A percentile compares a stretch with the other conserved stretches of the same genome.
Evolutionary conservation across 1,284 basidiomycete genomes (phyloP).

Genomic region (Serendipita sp.): DNA sequence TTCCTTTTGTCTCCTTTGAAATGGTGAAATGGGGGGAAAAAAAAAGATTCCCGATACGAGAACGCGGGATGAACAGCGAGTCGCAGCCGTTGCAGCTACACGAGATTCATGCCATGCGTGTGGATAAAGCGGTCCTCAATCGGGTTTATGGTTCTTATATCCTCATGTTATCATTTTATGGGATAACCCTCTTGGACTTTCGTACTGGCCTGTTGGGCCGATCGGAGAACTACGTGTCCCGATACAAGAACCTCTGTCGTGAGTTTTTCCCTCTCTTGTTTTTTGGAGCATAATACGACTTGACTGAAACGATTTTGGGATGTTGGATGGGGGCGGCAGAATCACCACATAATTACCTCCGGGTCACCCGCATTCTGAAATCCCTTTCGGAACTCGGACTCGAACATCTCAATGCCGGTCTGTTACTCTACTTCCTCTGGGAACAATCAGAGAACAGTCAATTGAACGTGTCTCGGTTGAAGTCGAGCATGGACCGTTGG

Average conservation of each 20-base stretch:
- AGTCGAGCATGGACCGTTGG: constrained; percentile 58
- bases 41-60: constrained; percentile 45
- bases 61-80: constrained; percentile 52
- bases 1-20: not conserved
- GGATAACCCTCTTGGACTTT: constrained; percentile 42
- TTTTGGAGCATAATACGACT: not conserved
- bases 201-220: constrained; percentile 45
- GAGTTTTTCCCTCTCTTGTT: constrained; percentile 22
- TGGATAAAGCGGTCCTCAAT: constrained; percentile 31
- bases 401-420: constrained; percentile 47
- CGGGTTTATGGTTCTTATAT: constrained; percentile 47
- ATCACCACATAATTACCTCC: constrained; percentile 58
- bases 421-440: constrained; percentile 51
- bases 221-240: constrained; percentile 29
- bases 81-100: constrained; percentile 52
- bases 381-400: constrained; percentile 54
- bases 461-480: constrained; percentile 34
- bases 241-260: constrained; percentile 54
- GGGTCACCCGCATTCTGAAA: constrained; percentile 65
- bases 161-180: constrained; percentile 64
- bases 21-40: not conserved
- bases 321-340: constrained; percentile 23
- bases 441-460: constrained; percentile 50
- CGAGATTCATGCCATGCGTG: constrained; percentile 47
- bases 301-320: no score